Percentiles rank a stretch among this genome's conserved stretches.
These are phyloP conservation scores for Lachnellula suecica DNA, from an alignment of 2,329 filamentous ascomycete genomes.

Conservation along the genomic window DNA sequence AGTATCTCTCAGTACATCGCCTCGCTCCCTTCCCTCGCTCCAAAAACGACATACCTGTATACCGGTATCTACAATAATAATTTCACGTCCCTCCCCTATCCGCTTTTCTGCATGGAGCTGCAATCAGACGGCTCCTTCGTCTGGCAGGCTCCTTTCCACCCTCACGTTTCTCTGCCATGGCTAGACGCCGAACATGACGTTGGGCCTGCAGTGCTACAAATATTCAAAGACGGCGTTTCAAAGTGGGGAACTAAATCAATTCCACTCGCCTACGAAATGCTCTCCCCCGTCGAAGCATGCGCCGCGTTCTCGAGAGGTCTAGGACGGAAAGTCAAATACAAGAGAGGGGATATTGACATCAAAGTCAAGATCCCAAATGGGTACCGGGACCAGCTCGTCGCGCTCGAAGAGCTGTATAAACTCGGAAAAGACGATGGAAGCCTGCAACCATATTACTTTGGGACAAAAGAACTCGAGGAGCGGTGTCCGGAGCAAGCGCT, in stretches of 20 bases:
- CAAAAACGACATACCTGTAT: constrained; percentile 91
- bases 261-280: constrained; percentile 84
- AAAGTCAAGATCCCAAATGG: constrained; percentile 83
- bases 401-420: constrained; percentile 57
- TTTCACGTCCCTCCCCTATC: constrained; percentile 89
- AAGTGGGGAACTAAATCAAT: constrained; percentile 83
- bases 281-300: constrained; percentile 82
- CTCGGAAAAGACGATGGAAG: constrained; percentile 45
- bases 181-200: constrained; percentile 95
- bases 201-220: constrained; percentile 85
- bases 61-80: constrained; percentile 99
- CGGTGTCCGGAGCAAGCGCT: constrained; percentile 74
- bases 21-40: constrained; percentile 56
- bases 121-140: constrained; percentile 81
- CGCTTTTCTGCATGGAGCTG: constrained; percentile 92
- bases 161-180: constrained; percentile 87
- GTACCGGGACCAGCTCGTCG: constrained; percentile 84
- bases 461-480: constrained; percentile 53
- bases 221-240: constrained; percentile 87
- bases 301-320: constrained; percentile 76
- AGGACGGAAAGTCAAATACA: constrained; percentile 74
- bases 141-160: constrained; percentile 93
- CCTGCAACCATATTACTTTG: constrained; percentile 63
- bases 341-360: constrained; percentile 74
- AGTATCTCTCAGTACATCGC: constrained; percentile 89